Base-by-base conservation (phyloP, 2,329 filamentous ascomycete genomes). In the Raffaelea deltoideospora region DNA sequence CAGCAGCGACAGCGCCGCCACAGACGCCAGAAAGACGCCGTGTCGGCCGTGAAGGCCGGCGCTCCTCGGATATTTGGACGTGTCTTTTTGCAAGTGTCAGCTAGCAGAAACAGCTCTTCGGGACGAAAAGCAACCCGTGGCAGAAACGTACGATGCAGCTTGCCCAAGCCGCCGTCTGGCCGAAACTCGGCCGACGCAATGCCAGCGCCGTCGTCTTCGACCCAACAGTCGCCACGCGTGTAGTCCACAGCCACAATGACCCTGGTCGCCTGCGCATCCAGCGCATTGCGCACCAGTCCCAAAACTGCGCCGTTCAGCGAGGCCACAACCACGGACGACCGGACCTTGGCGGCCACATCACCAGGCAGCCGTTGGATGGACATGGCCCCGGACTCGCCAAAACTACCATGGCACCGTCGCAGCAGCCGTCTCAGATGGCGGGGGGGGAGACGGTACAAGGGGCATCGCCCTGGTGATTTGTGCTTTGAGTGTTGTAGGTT, bases 181-280 rank as follows among this genome's bases (percentile, higher is more conserved):
- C 51, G 50, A 47, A 96, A 95, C 46, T 95, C 87, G 2, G 54
- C 50, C 1, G 80, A 72, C 2, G 63, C 53, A 32, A 98, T 92
- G 0, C 90, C 90, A 14, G 62, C 39, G 2, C 90, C 90, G 56
- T 96, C 70, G 52, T 98, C 90, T 50, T 93, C 81, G 5, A 95
- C 69, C 0, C 67, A 65, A 54, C 87, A 94, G 46, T 70, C 74
- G 5, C 86, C 88, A 19, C 78, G 75, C 37, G 58, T 55, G 51
- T 84, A 85, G 56, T 95, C 81, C 18, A 94, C 62, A 1, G 66
- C 69, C 37, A 93, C 63, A 37, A 71, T 71, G 43, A 95, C 59
- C 38, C 67, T 79, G 24, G 64, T 67, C 14, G 87, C 78, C 32
- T 62, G 60, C 4, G 86, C 84, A 60, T 98, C 90, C 11, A 98